These are phyloP conservation scores for Colletotrichum tanaceti DNA, from an alignment of 2,329 filamentous ascomycete species.

Conservation along the genomic window DNA sequence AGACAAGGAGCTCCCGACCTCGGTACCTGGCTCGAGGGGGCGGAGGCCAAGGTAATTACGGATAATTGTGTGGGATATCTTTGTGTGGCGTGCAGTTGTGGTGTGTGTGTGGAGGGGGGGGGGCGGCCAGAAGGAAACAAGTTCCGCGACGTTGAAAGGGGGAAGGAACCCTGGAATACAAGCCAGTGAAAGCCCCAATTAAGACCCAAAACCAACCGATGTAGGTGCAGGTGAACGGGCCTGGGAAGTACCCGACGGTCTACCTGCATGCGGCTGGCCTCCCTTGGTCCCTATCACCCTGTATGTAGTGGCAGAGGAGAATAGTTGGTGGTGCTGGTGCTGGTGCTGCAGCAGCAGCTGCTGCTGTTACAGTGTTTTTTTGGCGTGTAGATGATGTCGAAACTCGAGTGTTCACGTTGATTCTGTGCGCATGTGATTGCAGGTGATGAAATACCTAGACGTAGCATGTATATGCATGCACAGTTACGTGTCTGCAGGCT, in stretches of 20 bases:
- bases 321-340: not conserved
- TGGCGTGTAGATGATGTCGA: not conserved
- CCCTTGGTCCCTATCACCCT: too few relatives aligned
- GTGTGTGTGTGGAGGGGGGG: not conserved
- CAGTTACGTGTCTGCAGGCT: not conserved
- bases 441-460: constrained; percentile 1
- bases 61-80: not conserved
- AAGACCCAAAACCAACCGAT: constrained; percentile 18
- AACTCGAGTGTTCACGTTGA: not conserved
- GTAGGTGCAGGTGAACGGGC: constrained; percentile 12
- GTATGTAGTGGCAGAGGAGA: not conserved
- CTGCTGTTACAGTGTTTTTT: not conserved
- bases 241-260: constrained; percentile 15
- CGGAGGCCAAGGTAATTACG: not conserved
- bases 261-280: not conserved
- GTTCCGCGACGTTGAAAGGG: constrained; percentile 27
- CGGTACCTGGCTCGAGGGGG: constrained; percentile 6
- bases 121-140: not conserved
- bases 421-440: not conserved
- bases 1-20: constrained; percentile 15
- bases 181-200: constrained; percentile 9
- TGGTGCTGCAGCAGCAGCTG: too few relatives aligned
- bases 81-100: not conserved
- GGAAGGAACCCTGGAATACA: constrained; percentile 30
- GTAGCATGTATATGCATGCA: constrained; percentile 5